Base-by-base conservation (phyloP, 148 eudicot genomes). In the Spergularia marina region DNA sequence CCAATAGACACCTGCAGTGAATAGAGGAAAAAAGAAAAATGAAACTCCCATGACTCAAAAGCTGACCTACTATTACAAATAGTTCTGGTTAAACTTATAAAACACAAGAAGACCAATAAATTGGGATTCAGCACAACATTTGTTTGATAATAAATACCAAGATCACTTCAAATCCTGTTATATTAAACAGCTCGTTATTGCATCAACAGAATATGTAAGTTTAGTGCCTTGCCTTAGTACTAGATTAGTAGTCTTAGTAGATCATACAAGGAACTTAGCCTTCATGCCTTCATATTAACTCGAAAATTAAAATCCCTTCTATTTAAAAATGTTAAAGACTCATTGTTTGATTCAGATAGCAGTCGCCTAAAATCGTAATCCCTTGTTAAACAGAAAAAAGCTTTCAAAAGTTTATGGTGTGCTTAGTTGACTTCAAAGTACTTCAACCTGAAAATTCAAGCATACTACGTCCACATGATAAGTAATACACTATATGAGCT, bases 1-100 rank as follows among this genome's bases (percentile, higher is more conserved):
- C 98, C 98, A 78, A 95, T 54, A 34, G 97, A 90, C 36, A 95
- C 97, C 97, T 94, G 83, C 75, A 81, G 52, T 47, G 57, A 71
- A 39, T 63, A 75, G 78, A 59, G 34, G 49, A 55, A 53, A 16
- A 21, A 53, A 40, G 9, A 44, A 0, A 6, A 0, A 52, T 21
- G 65, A 49, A 44, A 75, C 7, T 61, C n/a, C 51, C 14, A 41
- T 21, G 6, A 47, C 25, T 49, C 44, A 77, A 18, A 13, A 20
- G 20, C 41, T 41, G 23, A 34, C 14, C 44, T 56, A 7, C 8
- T 25, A 17, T 2, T 30, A 30, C 36, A 8, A 72, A 17, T 25
- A 55, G 56, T 4, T 23, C 21, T 39, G 10, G 54, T 44, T 1
- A 49, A 5, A 60, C 51, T 7, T 36, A 44, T 2, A 5, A 74